Evolutionary conservation across 73 alveolate genomes (phyloP), one percentile per base, ranked within the genome.

Genomic region (Breviolum minutum): DNA sequence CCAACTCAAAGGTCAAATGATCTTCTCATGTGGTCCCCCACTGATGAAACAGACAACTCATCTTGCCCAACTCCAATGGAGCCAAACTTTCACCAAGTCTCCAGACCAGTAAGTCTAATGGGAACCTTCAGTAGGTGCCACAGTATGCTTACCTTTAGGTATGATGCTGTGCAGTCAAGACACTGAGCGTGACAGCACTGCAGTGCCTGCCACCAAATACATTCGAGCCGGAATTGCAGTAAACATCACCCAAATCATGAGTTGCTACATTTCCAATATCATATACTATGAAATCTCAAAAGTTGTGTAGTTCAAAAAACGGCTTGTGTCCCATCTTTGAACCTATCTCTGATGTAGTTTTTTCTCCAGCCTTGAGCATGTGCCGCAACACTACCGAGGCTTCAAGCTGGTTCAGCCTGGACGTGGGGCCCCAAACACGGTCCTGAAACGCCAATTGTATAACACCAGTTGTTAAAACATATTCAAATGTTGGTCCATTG

Each of bases 351-450:
- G 54, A 40, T 73, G 19, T 2, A 63, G 13, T 29, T 0, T 73
- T 27, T 24, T n/a, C n/a, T n/a, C n/a, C n/a, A n/a, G 95, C 95
- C 98, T 92, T 92, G 40, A 92, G 98, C 98, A 92, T 92, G 82
- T 92, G 98, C 98, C 98, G 98, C 98, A 92, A 54, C 68, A 60
- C 98, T 48, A 92, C 98, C 26, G 98, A 92, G 90, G 90, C 98
- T 76, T 92, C 98, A 27, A 92, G 87, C 66, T 73, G 89, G 20
- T 62, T 66, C 27, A 92, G 80, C 98, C 98, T 92, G 71, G 54
- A 40, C 54, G 54, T n/a, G n/a, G n/a, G n/a, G 54, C 54, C 54
- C 54, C 54, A 3, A 40, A 40, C 3, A 40, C 54, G 5, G 54
- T 68, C 77, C 24, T 22, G n/a, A 68, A 68, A 68, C 77, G 5